These are phyloP conservation scores for Monilinia aucupariae DNA, from an alignment of 2,329 filamentous ascomycete genomes.

Conservation along the genomic window DNA sequence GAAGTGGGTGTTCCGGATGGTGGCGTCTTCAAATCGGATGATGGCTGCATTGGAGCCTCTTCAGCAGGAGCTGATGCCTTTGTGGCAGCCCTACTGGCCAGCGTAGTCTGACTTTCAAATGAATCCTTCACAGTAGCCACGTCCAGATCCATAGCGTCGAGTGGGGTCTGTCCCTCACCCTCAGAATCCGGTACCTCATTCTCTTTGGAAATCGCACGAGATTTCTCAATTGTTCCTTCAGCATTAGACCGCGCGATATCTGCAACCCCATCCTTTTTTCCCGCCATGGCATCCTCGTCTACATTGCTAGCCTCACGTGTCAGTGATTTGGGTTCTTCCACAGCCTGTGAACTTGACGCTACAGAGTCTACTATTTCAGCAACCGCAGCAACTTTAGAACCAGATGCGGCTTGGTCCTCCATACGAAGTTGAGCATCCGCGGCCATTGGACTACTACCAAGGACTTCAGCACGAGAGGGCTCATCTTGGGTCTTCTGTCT, in stretches of 20 bases:
- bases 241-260: conserved; percentile 1
- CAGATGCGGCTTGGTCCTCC: conserved; percentile 42
- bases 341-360: conserved; percentile 9
- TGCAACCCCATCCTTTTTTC: background rate
- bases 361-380: conserved; percentile 10
- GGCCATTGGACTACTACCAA: conserved; percentile 41
- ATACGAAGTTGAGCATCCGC: conserved; percentile 55
- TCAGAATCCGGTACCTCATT: conserved; percentile 31
- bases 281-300: background rate
- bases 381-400: conserved; percentile 28
- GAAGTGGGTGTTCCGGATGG: conserved; percentile 21
- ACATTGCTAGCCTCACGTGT: conserved; percentile 2
- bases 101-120: conserved; percentile 24
- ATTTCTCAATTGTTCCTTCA: conserved; percentile 15
- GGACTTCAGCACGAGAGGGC: conserved; percentile 38
- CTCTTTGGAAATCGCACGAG: conserved; percentile 16
- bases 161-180: conserved; percentile 25
- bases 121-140: conserved; percentile 28
- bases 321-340: background rate
- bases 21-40: conserved; percentile 19
- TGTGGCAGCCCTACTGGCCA: conserved; percentile 14
- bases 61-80: background rate
- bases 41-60: conserved; percentile 2
- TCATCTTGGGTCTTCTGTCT: conserved; percentile 29
- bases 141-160: conserved; percentile 32